phyloP scores from a whole-genome alignment of 495 filamentous ascomycete genomes.

The Aspergillus taichungensis region DNA sequence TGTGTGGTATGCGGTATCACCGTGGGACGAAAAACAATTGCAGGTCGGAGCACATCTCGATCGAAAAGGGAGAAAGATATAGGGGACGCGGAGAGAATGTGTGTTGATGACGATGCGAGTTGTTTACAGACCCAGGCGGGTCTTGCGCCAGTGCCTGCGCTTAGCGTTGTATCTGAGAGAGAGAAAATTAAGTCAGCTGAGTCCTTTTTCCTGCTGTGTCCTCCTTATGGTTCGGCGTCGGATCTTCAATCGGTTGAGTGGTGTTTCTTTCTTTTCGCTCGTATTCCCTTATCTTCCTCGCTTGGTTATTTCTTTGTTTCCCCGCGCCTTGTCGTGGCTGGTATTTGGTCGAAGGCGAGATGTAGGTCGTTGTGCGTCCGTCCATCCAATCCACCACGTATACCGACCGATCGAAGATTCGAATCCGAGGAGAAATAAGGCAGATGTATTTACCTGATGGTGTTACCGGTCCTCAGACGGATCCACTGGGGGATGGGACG shows the following conservation, averaged over 20 bases:
- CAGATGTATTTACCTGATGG: conserved; percentile 69
- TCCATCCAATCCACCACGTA: too few relatives aligned
- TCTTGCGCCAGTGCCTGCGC: conserved; percentile 99
- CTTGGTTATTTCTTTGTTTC: too few relatives aligned
- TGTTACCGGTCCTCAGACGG: conserved; percentile 94
- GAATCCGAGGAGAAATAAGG: background rate
- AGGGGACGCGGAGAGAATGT: too few relatives aligned
- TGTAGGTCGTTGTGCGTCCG: background rate
- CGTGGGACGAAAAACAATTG: conserved; percentile 15
- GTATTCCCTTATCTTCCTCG: too few relatives aligned
- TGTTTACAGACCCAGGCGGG: conserved; percentile 89
- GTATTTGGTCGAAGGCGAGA: background rate
- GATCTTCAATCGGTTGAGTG: background rate
- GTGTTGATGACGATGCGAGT: too few relatives aligned
- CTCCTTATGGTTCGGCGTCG: background rate
- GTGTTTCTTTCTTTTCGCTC: background rate
- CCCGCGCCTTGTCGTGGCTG: too few relatives aligned
- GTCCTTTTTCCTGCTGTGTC: conserved; percentile 3
- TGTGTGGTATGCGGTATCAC: conserved; percentile 14
- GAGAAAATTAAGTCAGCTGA: conserved; percentile 6
- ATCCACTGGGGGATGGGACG: conserved; percentile 99
- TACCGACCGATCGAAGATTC: conserved; percentile 1
- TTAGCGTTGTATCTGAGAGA: conserved; percentile 92
- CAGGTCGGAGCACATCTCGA: conserved; percentile 12
- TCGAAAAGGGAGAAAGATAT: conserved; percentile 5